Base-by-base conservation (phyloP, 2,329 filamentous ascomycete species). In the Rachicladosporium sp. region DNA sequence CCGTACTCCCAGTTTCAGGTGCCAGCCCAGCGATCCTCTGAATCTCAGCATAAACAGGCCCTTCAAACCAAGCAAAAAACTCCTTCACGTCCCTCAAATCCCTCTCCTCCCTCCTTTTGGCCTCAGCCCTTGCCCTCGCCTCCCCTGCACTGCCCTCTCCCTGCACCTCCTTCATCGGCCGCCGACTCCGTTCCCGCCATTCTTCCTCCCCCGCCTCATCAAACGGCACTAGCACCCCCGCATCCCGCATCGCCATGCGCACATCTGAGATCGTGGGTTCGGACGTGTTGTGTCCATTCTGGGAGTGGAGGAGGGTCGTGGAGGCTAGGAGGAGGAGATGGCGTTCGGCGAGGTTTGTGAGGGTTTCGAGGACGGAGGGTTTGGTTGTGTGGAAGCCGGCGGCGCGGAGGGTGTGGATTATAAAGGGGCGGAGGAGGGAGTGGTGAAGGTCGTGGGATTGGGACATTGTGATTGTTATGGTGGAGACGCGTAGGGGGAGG, bases 321-420 rank as follows among this genome's bases (percentile, higher is more conserved):
- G 78, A 73, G 46, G 83, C 84, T 12, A 95, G 75, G 3, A 84
- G 66, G 13, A 76, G 67, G 42, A 96, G 67, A 61, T 95, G 93
- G 48, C 83, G 78, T 33, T 80, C 82, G 0, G 86, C 80, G 6
- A 96, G 71, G 61, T 95, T 87, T 10, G 86, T 83, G n/a, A 95
- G 61, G 7, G 83, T 80, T 63, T 96, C 88, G 42, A 95, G 70
- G 5, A 93, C 87, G 3, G 81, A 80, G 2, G 85, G 80, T 40
- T 78, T 78, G 37, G 86, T 83, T 32, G 80, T 73, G 59, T 93
- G 84, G 65, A 93, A 96, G 57, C 89, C 89, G 15, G 86, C 81
- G 23, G 88, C 85, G 55, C 89, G 86, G 37, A 96, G 77, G 53
- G 93, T 89, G 63, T 95, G 87, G 42, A 96, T 76, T 44, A 95